phyloP scores from a whole-genome alignment of 495 filamentous ascomycete genomes.

The Lepidopterella palustris region DNA sequence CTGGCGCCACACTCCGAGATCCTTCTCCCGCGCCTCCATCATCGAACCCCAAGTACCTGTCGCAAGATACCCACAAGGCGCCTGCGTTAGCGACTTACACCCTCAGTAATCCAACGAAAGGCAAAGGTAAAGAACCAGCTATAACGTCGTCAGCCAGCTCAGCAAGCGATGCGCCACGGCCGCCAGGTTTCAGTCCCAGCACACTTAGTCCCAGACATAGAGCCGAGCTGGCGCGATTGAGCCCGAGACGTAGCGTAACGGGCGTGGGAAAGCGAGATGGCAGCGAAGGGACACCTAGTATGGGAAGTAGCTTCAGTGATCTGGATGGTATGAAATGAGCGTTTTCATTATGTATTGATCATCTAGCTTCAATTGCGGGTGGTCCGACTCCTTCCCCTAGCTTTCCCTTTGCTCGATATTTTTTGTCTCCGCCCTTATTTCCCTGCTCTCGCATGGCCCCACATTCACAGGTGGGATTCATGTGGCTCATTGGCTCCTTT shows the following conservation, averaged over 20 bases:
- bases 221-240: constrained; percentile 51
- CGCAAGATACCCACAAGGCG: neutral
- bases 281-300: constrained; percentile 86
- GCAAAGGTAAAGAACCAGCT: neutral
- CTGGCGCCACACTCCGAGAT: neutral
- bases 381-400: too few species aligned
- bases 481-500: too few species aligned
- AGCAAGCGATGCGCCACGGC: constrained; percentile 29
- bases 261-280: constrained; percentile 52
- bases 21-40: neutral
- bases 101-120: neutral
- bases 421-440: too few species aligned
- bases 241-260: constrained; percentile 40
- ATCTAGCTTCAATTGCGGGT: neutral
- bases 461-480: too few species aligned
- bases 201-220: constrained; percentile 50
- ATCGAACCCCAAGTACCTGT: neutral
- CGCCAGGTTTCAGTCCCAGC: constrained; percentile 25
- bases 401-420: neutral
- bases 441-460: too few species aligned
- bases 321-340: constrained; percentile 64
- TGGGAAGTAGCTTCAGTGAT: constrained; percentile 97
- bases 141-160: constrained; percentile 21
- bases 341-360: neutral
- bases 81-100: neutral